Percentiles rank a stretch among this genome's conserved stretches.
phyloP scores from a whole-genome alignment of 106 monocot genomes.

The Iris macrosiphon region DNA sequence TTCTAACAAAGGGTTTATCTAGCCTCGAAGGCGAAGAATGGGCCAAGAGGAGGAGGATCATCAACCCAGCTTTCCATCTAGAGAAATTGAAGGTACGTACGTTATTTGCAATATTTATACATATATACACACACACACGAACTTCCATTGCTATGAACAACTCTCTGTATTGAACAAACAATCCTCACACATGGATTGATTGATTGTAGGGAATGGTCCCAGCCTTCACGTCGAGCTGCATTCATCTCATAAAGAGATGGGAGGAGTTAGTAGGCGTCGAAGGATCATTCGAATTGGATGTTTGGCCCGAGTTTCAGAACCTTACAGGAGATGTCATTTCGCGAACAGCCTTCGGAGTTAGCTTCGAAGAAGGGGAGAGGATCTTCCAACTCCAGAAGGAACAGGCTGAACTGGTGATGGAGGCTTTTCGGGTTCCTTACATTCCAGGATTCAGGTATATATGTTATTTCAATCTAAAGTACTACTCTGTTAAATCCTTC shows the following conservation, averaged over 20 bases:
- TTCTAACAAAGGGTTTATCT: constrained; percentile 18
- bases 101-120: too few species aligned
- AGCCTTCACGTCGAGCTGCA: constrained; percentile 36
- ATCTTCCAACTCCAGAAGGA: constrained; percentile 18
- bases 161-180: too few species aligned
- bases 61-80: constrained; percentile 45
- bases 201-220: constrained; percentile 52
- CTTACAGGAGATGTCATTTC: constrained; percentile 22
- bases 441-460: constrained; percentile 16
- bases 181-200: too few species aligned
- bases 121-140: too few species aligned
- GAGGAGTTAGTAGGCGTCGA: not conserved
- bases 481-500: too few species aligned
- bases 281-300: constrained; percentile 6
- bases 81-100: constrained; percentile 62
- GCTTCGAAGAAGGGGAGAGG: constrained; percentile 9
- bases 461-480: too few species aligned
- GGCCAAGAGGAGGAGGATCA: constrained; percentile 35
- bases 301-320: constrained; percentile 6
- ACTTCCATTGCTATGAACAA: too few species aligned
- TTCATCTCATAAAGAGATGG: constrained; percentile 43
- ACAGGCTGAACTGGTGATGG: not conserved
- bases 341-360: constrained; percentile 18
- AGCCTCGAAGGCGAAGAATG: constrained; percentile 48
- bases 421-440: constrained; percentile 11